Evolutionary conservation across 768 basidiomycete genomes (phyloP), one percentile per base, ranked within the genome.

Genomic region (Amanita brunnescens): DNA sequence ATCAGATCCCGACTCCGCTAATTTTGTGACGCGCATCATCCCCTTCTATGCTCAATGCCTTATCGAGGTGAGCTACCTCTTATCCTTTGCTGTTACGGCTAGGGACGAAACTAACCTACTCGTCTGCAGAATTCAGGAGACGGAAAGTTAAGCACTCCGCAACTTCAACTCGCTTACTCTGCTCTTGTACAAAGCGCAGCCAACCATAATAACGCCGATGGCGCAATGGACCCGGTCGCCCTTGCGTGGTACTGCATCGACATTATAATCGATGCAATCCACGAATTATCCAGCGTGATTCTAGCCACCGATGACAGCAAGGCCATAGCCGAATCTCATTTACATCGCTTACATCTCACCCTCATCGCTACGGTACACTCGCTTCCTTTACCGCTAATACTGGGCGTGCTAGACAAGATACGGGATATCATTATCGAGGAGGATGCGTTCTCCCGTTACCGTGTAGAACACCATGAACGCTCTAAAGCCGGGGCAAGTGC

Each of bases 1-100:
- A 35, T 33, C 46, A 52, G 57, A 37, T 33, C 50, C 23, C 51
- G 37, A 30, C 54, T 63, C 69, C 34, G 57, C 62, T 12, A 60
- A 62, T 10, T 79, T 82, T 54, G 71, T 73, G 2, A 77, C 75
- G 53, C 73, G 70, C 49, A 70, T 91, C 58, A 74, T 88, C 1
- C 87, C 87, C 0, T 88, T 85, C 60, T 94, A 94, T 63, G 73
- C 79, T 1, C 64, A 68, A 33, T 83, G 81, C 61, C 68, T 94
- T 14, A 75, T 92, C 38, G 78, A 85, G 67, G 91, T 88, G 53
- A 59, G 23, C 9, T 71, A 51, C 29, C 5, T 18, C 13, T 29
- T 47, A 2, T 30, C 12, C 44, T 2, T 16, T 18, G 24, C 9
- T 32, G n/a, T 14, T 18, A 5, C 4, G 20, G 20, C 7, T 21